phyloP scores from a whole-genome alignment of 225 moss, liverwort and hornwort species.

The Sphagnum tenellum region DNA sequence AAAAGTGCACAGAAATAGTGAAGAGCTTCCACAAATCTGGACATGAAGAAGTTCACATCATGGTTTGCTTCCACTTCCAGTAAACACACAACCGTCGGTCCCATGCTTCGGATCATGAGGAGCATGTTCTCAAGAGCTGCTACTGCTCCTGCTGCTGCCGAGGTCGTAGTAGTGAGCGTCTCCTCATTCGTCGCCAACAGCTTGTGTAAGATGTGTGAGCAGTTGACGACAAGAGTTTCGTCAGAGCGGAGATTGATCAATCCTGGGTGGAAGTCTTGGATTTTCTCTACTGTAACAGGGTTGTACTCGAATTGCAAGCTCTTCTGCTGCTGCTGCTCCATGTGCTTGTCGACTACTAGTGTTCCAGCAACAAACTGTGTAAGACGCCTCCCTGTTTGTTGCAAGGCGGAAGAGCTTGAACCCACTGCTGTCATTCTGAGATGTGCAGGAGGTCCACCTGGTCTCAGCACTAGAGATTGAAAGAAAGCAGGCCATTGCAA shows the following conservation, averaged over 20 bases:
- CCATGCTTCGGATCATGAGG: slow-evolving; percentile 7
- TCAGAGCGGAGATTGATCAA: slow-evolving; percentile 26
- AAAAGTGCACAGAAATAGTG: slow-evolving; percentile 40
- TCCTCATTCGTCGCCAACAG: background rate
- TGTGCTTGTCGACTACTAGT: no score
- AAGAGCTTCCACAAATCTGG: slow-evolving; percentile 28
- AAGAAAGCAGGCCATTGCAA: slow-evolving; percentile 42
- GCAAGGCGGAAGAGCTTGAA: slow-evolving; percentile 8
- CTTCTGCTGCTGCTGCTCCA: no score
- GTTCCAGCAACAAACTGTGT: slow-evolving; percentile 18
- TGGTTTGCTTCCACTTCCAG: slow-evolving; percentile 32
- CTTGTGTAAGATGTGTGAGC: slow-evolving; percentile 12
- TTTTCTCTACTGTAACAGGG: background rate
- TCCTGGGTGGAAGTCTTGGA: slow-evolving; percentile 24
- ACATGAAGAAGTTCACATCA: slow-evolving; percentile 13
- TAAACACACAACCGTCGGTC: slow-evolving; percentile 21
- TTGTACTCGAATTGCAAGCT: no score
- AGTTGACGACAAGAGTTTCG: slow-evolving; percentile 32
- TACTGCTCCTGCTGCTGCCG: slow-evolving; percentile 3
- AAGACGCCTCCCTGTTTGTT: slow-evolving; percentile 31
- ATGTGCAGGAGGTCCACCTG: slow-evolving; percentile 26
- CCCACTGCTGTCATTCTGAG: slow-evolving; percentile 19
- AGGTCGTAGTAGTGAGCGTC: background rate
- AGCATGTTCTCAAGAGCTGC: slow-evolving; percentile 15
- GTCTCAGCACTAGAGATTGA: slow-evolving; percentile 25